phyloP scores from a whole-genome alignment of 805 yeast genomes.

The Teunomyces barrocoloradensis region DNA sequence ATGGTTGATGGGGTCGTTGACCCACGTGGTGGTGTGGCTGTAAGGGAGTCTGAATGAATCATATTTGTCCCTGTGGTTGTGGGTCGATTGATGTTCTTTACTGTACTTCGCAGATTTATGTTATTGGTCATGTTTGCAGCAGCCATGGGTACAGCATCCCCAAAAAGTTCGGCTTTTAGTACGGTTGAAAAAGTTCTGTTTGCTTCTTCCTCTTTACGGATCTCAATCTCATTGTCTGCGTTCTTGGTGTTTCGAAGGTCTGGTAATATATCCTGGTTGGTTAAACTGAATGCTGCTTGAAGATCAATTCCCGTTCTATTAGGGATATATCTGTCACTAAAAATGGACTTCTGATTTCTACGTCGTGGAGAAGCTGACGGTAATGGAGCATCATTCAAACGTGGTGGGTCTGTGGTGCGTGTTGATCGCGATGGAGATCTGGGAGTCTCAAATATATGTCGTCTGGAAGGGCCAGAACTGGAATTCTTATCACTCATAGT shows the following conservation, averaged over 20 bases:
- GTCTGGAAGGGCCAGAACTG: not conserved
- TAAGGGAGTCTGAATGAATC: not conserved
- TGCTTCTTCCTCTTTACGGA: conserved; percentile 74
- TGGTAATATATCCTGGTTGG: conserved; percentile 43
- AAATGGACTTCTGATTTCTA: conserved; percentile 46
- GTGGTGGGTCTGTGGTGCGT: conserved; percentile 36
- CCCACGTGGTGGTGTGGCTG: conserved; percentile 2
- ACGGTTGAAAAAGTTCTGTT: conserved; percentile 84
- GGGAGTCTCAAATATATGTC: conserved; percentile 35
- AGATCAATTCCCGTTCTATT: conserved; percentile 80
- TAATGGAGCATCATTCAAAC: conserved; percentile 25
- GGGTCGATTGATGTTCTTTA: conserved; percentile 9
- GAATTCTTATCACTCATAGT: conserved; percentile 3
- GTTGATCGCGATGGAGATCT: conserved; percentile 43
- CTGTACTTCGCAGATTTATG: conserved; percentile 3
- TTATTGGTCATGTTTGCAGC: conserved; percentile 28
- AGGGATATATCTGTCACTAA: conserved; percentile 88
- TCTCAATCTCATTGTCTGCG: conserved; percentile 61
- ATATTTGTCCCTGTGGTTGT: conserved; percentile 18
- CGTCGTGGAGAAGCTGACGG: conserved; percentile 50
- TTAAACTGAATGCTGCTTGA: conserved; percentile 75
- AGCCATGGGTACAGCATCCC: conserved; percentile 69
- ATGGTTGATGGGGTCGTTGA: not conserved
- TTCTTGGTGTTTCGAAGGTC: conserved; percentile 27
- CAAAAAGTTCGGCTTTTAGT: conserved; percentile 85